These are phyloP conservation scores for Megacollybia marginata DNA, from an alignment of 768 basidiomycete species.

Conservation along the genomic window DNA sequence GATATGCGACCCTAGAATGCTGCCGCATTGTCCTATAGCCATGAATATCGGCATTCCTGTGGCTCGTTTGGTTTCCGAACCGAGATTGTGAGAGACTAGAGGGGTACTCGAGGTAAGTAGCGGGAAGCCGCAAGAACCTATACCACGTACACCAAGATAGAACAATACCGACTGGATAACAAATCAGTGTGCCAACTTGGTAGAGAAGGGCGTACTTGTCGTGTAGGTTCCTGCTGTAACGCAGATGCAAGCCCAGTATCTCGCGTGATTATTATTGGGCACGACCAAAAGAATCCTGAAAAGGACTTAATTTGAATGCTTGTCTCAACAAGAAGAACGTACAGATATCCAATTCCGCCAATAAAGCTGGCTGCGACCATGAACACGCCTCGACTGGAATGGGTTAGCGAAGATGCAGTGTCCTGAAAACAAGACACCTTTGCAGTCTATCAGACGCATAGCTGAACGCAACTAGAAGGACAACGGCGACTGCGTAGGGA, in stretches of 20 bases:
- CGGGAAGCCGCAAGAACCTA: background rate
- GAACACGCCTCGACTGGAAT: conserved; percentile 31
- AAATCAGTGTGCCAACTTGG: background rate
- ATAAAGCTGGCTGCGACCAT: conserved; percentile 37
- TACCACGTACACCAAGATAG: background rate
- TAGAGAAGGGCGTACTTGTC: conserved; percentile 39
- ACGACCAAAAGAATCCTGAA: background rate
- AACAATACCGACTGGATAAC: background rate
- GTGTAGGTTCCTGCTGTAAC: conserved; percentile 75
- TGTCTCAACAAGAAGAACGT: conserved; percentile 10
- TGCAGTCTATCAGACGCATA: conserved; percentile 63
- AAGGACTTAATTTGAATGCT: background rate
- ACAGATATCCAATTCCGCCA: conserved; percentile 60
- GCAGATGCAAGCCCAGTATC: conserved; percentile 75
- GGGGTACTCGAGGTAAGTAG: background rate
- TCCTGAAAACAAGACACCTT: conserved; percentile 38
- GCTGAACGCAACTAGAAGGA: conserved; percentile 52
- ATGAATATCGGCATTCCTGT: conserved; percentile 74
- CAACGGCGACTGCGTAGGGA: conserved; percentile 67
- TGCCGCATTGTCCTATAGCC: conserved; percentile 75
- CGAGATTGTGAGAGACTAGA: conserved; percentile 26
- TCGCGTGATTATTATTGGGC: conserved; percentile 43
- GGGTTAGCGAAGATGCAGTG: conserved; percentile 4
- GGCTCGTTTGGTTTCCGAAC: conserved; percentile 72
- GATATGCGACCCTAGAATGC: conserved; percentile 67